Percentiles rank a stretch among this genome's conserved stretches.
Evolutionary conservation across 2,329 filamentous ascomycete species (phyloP).

Genomic region (Rutstroemia sp.): DNA sequence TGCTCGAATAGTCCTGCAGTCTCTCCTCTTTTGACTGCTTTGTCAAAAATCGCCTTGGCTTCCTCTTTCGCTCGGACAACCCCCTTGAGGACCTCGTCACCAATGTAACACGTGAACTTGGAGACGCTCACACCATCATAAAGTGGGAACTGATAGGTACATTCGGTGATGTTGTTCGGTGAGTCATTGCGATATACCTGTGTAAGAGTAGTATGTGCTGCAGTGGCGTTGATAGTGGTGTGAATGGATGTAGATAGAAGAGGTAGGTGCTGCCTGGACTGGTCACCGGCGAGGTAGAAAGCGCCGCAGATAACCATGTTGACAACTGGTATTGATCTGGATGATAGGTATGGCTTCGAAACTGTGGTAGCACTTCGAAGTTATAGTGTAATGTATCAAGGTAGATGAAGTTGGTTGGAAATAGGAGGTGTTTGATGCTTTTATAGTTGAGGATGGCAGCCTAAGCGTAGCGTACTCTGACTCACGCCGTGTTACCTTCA

Average conservation of each 20-base stretch:
- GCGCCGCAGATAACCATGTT: not conserved
- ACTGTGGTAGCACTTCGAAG: not conserved
- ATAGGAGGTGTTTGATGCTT: too few species aligned
- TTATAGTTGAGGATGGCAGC: too few species aligned
- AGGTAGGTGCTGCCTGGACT: conserved; percentile 38
- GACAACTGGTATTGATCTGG: not conserved
- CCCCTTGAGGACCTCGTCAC: conserved; percentile 51
- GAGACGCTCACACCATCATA: conserved; percentile 67
- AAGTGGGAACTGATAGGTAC: conserved; percentile 62
- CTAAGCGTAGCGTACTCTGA: too few species aligned
- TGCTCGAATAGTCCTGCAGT: conserved; percentile 61
- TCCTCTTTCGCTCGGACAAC: conserved; percentile 58
- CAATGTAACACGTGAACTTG: conserved; percentile 57
- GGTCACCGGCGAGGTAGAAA: not conserved
- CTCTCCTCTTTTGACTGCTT: conserved; percentile 50
- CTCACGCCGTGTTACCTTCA: too few species aligned
- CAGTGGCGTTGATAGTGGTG: conserved; percentile 50
- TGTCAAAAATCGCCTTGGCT: conserved; percentile 51
- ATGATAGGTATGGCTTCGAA: not conserved
- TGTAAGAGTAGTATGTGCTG: conserved; percentile 39
- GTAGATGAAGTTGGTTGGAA: too few species aligned
- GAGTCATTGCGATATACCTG: conserved; percentile 57
- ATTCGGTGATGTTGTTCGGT: conserved; percentile 40
- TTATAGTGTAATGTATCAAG: too few species aligned
- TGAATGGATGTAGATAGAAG: conserved; percentile 50